Evolutionary conservation across 495 filamentous ascomycete genomes (phyloP).

Genomic region (Xanthoparmelia taractica): DNA sequence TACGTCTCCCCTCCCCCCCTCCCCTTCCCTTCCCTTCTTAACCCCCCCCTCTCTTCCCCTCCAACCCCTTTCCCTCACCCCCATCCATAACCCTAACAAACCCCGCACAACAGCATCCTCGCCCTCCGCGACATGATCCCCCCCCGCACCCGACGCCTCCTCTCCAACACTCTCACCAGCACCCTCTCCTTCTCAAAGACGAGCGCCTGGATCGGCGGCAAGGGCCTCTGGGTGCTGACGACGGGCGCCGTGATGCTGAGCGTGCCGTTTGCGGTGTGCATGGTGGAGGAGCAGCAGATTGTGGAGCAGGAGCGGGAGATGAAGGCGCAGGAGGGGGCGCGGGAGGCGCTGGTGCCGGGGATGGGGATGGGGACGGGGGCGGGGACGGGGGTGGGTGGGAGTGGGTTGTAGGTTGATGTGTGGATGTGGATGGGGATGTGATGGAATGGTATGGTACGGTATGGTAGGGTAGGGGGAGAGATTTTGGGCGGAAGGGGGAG

Average conservation of each 20-base stretch:
- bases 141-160: slow-evolving; percentile 60
- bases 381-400: neutral
- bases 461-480: neutral
- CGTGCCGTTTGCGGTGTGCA: slow-evolving; percentile 87
- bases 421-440: too few relatives aligned
- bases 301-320: slow-evolving; percentile 95
- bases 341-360: slow-evolving; percentile 44
- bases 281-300: slow-evolving; percentile 90
- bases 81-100: slow-evolving; percentile 35
- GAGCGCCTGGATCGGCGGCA: slow-evolving; percentile 62
- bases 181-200: slow-evolving; percentile 52
- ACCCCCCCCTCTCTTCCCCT: slow-evolving; percentile 36
- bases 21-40: slow-evolving; percentile 37
- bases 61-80: slow-evolving; percentile 44
- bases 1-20: slow-evolving; percentile 21
- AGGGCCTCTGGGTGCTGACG: slow-evolving; percentile 77
- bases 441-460: neutral
- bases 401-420: slow-evolving; percentile 8
- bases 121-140: slow-evolving; percentile 91
- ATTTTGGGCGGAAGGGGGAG: neutral
- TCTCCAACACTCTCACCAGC: slow-evolving; percentile 24
- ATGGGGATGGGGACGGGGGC: neutral
- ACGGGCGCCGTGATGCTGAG: slow-evolving; percentile 82
- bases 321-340: slow-evolving; percentile 77
- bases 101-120: too few relatives aligned